Evolutionary conservation across 345 rosid species (phyloP).

Genomic region (Citrus sp.): DNA sequence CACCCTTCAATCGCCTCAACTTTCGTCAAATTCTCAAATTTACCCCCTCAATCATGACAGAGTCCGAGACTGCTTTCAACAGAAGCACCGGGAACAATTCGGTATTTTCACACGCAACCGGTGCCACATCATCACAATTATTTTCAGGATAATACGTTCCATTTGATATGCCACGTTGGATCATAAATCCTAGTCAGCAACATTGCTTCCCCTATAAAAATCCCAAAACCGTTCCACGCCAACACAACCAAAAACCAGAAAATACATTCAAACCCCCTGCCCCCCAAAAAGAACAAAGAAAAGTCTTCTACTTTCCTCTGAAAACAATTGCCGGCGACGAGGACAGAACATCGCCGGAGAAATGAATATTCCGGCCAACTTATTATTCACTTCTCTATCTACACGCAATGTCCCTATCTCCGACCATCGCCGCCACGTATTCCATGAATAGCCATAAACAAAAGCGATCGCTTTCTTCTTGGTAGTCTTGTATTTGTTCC

Average conservation of each 20-base stretch:
- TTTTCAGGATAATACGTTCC: conserved; percentile 4
- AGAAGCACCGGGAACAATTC: neutral
- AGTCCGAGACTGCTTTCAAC: neutral
- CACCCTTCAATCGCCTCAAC: neutral
- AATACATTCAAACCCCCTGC: neutral
- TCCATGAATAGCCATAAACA: conserved; percentile 48
- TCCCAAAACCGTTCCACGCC: conserved; percentile 14
- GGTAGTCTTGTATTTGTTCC: conserved; percentile 19
- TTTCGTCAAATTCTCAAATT: neutral
- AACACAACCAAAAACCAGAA: conserved; percentile 19
- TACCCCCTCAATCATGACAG: neutral
- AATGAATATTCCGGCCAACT: conserved; percentile 43
- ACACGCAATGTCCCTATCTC: conserved; percentile 44
- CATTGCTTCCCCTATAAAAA: conserved; percentile 35
- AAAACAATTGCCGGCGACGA: conserved; percentile 26
- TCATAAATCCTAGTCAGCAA: conserved; percentile 36
- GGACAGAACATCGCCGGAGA: conserved; percentile 36
- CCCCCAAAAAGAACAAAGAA: neutral
- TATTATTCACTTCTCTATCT: conserved; percentile 12
- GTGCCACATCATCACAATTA: neutral
- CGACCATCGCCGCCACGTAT: conserved; percentile 70
- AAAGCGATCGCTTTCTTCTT: conserved; percentile 6
- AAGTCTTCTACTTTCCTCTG: neutral
- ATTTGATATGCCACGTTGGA: conserved; percentile 5
- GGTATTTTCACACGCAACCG: neutral